phyloP scores from a whole-genome alignment of 331 rosid species.

The Spiraea crenata region DNA sequence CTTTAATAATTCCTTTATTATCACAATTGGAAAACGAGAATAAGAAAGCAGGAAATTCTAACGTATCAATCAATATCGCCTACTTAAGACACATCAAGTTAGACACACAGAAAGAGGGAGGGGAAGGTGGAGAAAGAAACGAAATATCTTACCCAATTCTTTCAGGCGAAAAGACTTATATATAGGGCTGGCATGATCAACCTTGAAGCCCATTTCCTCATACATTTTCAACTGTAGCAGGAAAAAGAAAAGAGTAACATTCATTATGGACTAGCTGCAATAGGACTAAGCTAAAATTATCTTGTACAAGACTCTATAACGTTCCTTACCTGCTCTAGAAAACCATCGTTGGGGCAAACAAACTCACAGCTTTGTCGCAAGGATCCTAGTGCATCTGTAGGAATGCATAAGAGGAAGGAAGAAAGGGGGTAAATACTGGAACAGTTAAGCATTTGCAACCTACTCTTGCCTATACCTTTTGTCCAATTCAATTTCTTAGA shows the following conservation, averaged over 20 bases:
- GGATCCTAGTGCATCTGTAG: conserved; percentile 84
- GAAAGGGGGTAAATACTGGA: neutral
- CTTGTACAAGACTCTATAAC: neutral
- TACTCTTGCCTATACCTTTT: no score
- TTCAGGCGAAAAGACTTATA: conserved; percentile 81
- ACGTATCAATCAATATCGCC: neutral
- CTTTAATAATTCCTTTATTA: no score
- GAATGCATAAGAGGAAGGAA: conserved; percentile 18
- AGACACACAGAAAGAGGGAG: neutral
- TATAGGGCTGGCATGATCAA: conserved; percentile 62
- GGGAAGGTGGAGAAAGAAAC: conserved; percentile 11
- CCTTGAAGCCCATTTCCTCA: conserved; percentile 92
- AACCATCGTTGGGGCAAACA: conserved; percentile 98
- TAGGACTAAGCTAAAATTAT: neutral
- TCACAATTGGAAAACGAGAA: neutral
- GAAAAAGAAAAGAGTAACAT: conserved; percentile 4
- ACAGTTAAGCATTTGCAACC: neutral
- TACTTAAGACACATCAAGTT: neutral
- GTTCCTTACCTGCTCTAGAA: conserved; percentile 73
- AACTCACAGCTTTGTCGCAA: conserved; percentile 65
- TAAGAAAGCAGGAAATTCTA: neutral
- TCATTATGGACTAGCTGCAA: neutral
- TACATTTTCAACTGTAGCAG: conserved; percentile 67
- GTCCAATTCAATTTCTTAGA: neutral
- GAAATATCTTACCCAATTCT: conserved; percentile 47